These are phyloP conservation scores for Zygosaccharomyces pseudobailii DNA, from an alignment of 1,139 yeast genomes.

Conservation along the genomic window DNA sequence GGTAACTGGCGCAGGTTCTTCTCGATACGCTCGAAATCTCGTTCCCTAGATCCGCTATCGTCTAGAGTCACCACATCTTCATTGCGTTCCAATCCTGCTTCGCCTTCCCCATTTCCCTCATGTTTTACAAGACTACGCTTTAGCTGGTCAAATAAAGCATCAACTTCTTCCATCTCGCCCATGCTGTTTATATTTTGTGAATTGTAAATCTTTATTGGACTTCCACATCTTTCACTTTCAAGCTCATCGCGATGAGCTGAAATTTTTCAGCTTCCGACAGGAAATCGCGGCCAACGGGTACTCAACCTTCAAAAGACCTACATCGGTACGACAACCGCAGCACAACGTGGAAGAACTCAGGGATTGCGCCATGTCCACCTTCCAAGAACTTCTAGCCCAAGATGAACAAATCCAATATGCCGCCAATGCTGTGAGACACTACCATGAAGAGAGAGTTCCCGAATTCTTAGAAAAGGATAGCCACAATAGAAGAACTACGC, in stretches of 20 bases:
- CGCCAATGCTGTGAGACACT: constrained; percentile 17
- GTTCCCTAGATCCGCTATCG: constrained; percentile 20
- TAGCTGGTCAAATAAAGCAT: constrained; percentile 6
- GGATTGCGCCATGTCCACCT: constrained; percentile 17
- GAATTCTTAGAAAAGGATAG: constrained; percentile 9
- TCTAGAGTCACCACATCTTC: constrained; percentile 24
- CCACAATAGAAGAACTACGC: constrained; percentile 7
- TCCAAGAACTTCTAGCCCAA: constrained; percentile 5
- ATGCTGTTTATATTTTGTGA: too few relatives aligned
- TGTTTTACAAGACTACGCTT: not conserved
- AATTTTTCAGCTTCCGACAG: constrained; percentile 1
- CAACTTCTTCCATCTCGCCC: constrained; percentile 2
- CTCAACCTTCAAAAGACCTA: not conserved
- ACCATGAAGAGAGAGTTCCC: constrained; percentile 9
- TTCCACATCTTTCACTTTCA: not conserved
- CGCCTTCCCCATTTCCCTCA: not conserved
- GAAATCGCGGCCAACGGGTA: constrained; percentile 1
- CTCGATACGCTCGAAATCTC: constrained; percentile 28
- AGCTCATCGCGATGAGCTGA: constrained; percentile 6
- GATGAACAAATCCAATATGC: constrained; percentile 16
- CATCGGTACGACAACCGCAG: not conserved
- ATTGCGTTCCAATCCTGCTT: constrained; percentile 4
- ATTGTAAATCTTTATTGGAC: not conserved
- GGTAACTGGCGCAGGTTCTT: constrained; percentile 27
- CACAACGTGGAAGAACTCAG: constrained; percentile 9